A percentile compares a stretch with the other conserved stretches of the same genome.
These are phyloP conservation scores for Beta corolliflora DNA, from an alignment of 179 eudicot genomes.

Conservation along the genomic window DNA sequence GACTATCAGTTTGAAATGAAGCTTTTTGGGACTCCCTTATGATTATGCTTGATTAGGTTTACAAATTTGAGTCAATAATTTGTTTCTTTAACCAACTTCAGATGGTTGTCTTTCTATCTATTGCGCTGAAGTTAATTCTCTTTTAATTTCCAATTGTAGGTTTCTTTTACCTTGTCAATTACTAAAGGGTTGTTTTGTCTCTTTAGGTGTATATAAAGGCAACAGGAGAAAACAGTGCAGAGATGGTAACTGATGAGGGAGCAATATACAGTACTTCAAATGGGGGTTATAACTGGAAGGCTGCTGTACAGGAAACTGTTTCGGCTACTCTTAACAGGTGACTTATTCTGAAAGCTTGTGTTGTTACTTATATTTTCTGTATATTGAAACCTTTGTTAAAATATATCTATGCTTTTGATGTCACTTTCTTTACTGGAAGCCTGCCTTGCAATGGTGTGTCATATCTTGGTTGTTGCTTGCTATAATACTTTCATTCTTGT, in stretches of 20 bases:
- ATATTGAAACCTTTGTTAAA: neutral
- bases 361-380: neutral
- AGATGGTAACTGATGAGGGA: constrained; percentile 97
- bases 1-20: neutral
- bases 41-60: neutral
- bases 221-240: constrained; percentile 89
- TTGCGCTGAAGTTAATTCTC: neutral
- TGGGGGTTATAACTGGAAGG: constrained; percentile 97
- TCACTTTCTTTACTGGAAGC: neutral
- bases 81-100: neutral
- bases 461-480: neutral
- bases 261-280: constrained; percentile 93
- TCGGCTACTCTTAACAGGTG: constrained; percentile 98
- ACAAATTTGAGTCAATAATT: neutral
- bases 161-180: neutral
- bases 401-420: neutral
- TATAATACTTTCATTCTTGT: neutral
- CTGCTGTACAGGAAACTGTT: constrained; percentile 96
- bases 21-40: neutral
- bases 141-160: neutral
- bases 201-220: constrained; percentile 87
- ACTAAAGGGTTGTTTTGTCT: constrained; percentile 7
- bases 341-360: constrained; percentile 31
- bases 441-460: neutral
- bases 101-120: neutral